Evolutionary conservation across 1,284 basidiomycete genomes (phyloP).

Genomic region (Volvariella surrecta): DNA sequence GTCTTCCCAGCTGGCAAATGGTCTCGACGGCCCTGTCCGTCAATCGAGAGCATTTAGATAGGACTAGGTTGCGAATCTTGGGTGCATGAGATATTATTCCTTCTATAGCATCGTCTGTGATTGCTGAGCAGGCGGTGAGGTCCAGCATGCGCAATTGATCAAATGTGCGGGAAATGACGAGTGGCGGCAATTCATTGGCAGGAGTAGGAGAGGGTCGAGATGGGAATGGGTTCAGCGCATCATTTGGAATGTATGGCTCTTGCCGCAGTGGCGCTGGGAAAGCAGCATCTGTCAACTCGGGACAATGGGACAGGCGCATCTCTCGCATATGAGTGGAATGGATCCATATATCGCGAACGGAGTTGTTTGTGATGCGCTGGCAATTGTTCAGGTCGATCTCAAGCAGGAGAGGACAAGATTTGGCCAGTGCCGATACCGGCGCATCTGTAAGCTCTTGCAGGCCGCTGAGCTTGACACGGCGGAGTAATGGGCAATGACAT

Average conservation of each 20-base stretch:
- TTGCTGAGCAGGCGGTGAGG: conserved; percentile 74
- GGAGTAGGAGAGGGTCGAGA: conserved; percentile 16
- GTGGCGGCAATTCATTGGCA: conserved; percentile 47
- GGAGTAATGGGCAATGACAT: conserved; percentile 63
- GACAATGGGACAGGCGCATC: conserved; percentile 79
- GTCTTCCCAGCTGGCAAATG: conserved; percentile 83
- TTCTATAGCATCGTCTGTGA: conserved; percentile 88
- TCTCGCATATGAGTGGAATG: conserved; percentile 83
- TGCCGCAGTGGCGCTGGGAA: conserved; percentile 69
- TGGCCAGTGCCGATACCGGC: conserved; percentile 77
- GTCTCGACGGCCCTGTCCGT: conserved; percentile 84
- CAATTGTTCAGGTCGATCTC: conserved; percentile 93
- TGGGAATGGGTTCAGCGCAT: conserved; percentile 41
- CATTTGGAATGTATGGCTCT: conserved; percentile 16
- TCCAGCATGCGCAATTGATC: conserved; percentile 87
- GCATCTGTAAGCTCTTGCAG: conserved; percentile 73
- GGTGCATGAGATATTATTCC: conserved; percentile 86
- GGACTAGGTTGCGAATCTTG: conserved; percentile 85
- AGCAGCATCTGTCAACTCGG: conserved; percentile 73
- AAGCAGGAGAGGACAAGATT: conserved; percentile 78
- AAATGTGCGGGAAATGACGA: conserved; percentile 51
- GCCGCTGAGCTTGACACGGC: conserved; percentile 83
- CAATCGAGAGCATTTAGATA: conserved; percentile 85
- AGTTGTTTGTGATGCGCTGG: conserved; percentile 67
- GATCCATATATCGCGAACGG: conserved; percentile 82